Evolutionary conservation across 2,329 filamentous ascomycete species (phyloP).

Genomic region (Microcyclospora tardicrescens): DNA sequence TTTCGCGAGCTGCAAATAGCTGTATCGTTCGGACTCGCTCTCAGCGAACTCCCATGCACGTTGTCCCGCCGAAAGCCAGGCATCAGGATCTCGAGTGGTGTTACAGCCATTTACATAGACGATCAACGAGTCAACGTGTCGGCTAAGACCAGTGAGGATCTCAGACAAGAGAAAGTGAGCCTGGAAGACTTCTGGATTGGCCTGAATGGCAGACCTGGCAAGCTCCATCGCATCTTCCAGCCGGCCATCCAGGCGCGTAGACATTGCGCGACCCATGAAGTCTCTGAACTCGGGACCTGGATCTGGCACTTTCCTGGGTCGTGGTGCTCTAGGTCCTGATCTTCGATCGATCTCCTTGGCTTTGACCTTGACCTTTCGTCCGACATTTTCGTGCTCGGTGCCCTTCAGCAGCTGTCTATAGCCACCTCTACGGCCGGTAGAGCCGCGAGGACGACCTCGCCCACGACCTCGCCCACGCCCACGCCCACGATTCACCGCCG

Average conservation of each 20-base stretch:
- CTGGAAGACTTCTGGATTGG: conserved; percentile 50
- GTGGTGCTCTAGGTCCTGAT: no score
- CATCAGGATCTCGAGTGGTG: conserved; percentile 41
- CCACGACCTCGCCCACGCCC: conserved; percentile 9
- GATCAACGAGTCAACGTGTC: conserved; percentile 42
- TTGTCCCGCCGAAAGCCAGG: conserved; percentile 46
- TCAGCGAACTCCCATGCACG: conserved; percentile 37
- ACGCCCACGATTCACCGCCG: neutral
- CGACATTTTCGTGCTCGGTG: conserved; percentile 20
- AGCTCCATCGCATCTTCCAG: conserved; percentile 46
- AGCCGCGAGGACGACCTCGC: conserved; percentile 11
- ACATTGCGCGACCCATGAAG: conserved; percentile 52
- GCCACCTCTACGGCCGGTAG: conserved; percentile 3
- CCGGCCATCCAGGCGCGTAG: conserved; percentile 51
- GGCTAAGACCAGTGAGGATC: conserved; percentile 43
- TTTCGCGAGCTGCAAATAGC: conserved; percentile 32
- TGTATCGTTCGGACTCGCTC: conserved; percentile 9
- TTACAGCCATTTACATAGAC: conserved; percentile 47
- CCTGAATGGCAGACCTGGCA: conserved; percentile 37
- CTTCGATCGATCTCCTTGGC: conserved; percentile 23
- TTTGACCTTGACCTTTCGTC: conserved; percentile 16
- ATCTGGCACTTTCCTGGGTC: conserved; percentile 44
- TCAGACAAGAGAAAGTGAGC: conserved; percentile 49
- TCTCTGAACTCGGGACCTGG: conserved; percentile 59
- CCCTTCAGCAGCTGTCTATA: conserved; percentile 22